Percentiles rank a stretch among this genome's conserved stretches.
Conservation (phyloP, 768 basidiomycete genomes). For the Boletus subcaerulescens region DNA sequence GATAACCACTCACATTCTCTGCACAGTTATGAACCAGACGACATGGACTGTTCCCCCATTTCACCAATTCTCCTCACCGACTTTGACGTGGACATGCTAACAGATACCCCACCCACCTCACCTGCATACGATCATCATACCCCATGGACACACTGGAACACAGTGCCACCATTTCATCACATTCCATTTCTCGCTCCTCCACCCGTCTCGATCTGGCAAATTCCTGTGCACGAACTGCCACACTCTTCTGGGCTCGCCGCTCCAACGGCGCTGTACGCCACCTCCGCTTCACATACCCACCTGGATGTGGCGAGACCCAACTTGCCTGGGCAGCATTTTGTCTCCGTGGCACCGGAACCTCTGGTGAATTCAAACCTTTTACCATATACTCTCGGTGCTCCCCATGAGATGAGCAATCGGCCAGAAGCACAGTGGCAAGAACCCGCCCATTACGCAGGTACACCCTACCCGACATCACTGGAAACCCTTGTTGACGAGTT, state of each 20-base stretch:
- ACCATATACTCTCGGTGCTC: neutral
- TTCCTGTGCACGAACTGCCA: neutral
- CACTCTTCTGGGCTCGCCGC: neutral
- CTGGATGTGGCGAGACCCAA: neutral
- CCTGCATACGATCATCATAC: neutral
- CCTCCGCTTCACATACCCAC: neutral
- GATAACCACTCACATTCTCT: neutral
- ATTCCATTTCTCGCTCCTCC: neutral
- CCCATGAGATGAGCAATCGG: neutral
- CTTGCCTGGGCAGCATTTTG: neutral
- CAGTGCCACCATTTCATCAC: neutral
- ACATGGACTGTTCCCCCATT: constrained; percentile 12
- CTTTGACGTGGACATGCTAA: constrained; percentile 11
- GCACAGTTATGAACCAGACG: constrained; percentile 2
- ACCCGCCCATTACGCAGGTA: neutral
- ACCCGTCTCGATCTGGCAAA: neutral
- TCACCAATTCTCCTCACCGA: constrained; percentile 3
- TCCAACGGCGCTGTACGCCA: neutral
- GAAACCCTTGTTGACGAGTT: constrained; percentile 5
- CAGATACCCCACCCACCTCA: neutral
- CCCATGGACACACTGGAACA: constrained; percentile 1
- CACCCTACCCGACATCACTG: neutral
- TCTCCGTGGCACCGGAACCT: neutral
- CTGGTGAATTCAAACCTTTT: neutral
- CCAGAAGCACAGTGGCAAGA: neutral